Evolutionary conservation across 179 eudicot genomes (phyloP).

Genomic region (Spergularia azorica): DNA sequence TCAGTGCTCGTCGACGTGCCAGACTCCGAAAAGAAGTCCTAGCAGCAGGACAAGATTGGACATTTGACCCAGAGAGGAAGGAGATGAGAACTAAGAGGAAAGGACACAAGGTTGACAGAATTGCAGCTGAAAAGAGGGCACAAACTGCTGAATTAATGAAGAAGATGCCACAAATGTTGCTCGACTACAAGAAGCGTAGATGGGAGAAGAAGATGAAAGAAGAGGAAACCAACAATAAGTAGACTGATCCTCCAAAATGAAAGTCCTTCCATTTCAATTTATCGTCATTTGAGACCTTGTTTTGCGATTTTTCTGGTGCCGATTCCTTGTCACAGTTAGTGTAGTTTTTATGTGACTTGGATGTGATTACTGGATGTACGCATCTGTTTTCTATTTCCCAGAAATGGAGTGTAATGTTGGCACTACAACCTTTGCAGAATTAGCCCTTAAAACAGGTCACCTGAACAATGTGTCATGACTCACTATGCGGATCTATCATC

Average conservation of each 20-base stretch:
- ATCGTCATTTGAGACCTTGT: neutral
- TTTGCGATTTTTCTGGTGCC: neutral
- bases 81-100: conserved; percentile 81
- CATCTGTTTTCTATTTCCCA: neutral
- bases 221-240: conserved; percentile 42
- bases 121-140: conserved; percentile 76
- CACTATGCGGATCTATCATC: no score
- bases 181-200: conserved; percentile 76
- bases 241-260: neutral
- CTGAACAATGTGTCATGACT: no score
- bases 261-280: neutral
- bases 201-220: conserved; percentile 92
- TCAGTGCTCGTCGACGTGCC: conserved; percentile 82
- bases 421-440: no score
- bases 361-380: neutral
- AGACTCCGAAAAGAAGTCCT: conserved; percentile 82
- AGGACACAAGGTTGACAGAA: conserved; percentile 82
- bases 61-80: conserved; percentile 77
- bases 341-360: neutral
- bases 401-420: no score
- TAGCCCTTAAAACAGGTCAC: neutral
- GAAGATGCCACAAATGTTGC: conserved; percentile 86
- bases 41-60: conserved; percentile 76
- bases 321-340: neutral
- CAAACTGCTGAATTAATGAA: conserved; percentile 76